Evolutionary conservation across 257 asterid genomes (phyloP), one percentile per base, ranked within the genome.

Genomic region (Salvia hispanica): DNA sequence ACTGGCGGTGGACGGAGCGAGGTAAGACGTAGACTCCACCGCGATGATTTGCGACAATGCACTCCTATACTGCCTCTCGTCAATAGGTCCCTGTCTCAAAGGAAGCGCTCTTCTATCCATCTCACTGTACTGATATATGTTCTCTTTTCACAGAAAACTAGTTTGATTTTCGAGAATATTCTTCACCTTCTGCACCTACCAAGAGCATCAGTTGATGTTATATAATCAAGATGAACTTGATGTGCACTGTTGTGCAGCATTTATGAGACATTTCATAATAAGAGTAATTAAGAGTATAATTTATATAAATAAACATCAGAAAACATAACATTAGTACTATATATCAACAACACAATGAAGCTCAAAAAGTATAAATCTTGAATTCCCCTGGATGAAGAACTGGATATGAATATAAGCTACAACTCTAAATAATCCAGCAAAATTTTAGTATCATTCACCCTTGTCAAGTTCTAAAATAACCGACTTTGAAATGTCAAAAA

Each of bases 21-120:
- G 39, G 39, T 5, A n/a, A 21, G 65, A 54, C 39, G 57, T 7
- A 4, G 77, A 45, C 3, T 7, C 81, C 12, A 2, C 44, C 64
- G 4, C 67, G 21, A 21, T 21, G 45, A 58, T 53, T 14, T 69
- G 56, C 5, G 66, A 68, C 7, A 61, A 37, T 5, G 58, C 70
- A 37, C 28, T 67, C 47, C 21, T 70, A 3, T 3, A 2, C 15
- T 74, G 76, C 57, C 74, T 79, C 54, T 44, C 13, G 48, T 7
- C 67, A 56, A 37, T 66, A 3, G 52, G 36, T 15, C 36, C 61
- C n/a, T 67, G 31, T 39, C 72, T 64, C 52, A 54, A 64, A 50
- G 48, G 36, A 45, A n/a, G 54, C 3, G 66, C 71, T 34, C 45
- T 50, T 31, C 47, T 8, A 61, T 64, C 59, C 66, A 64, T 57